These are phyloP conservation scores for Leishmania braziliensis DNA, from an alignment of 208 protist genomes.

Conservation along the genomic window DNA sequence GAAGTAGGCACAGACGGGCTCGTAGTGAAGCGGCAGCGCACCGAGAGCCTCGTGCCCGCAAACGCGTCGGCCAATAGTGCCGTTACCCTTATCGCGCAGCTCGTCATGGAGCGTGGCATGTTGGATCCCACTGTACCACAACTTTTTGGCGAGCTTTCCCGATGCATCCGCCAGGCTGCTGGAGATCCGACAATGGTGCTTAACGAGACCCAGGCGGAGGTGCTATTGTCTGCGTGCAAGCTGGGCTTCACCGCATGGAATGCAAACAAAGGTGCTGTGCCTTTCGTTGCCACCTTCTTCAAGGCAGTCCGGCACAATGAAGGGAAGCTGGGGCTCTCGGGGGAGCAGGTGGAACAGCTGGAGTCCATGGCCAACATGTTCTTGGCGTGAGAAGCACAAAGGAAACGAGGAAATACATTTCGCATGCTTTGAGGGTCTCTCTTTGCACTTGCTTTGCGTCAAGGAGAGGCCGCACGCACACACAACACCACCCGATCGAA, in stretches of 20 bases:
- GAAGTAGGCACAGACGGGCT: slow-evolving; percentile 28
- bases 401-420: background rate
- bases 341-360: slow-evolving; percentile 58
- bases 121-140: slow-evolving; percentile 55
- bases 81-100: slow-evolving; percentile 70
- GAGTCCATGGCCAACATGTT: slow-evolving; percentile 72
- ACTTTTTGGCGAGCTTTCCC: slow-evolving; percentile 66
- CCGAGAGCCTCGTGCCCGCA: slow-evolving; percentile 59
- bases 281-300: slow-evolving; percentile 78
- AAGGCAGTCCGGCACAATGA: slow-evolving; percentile 59
- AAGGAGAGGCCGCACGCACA: background rate
- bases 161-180: slow-evolving; percentile 50
- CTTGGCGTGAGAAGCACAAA: slow-evolving; percentile 20
- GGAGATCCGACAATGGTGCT: slow-evolving; percentile 36
- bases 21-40: slow-evolving; percentile 41
- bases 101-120: slow-evolving; percentile 84
- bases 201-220: slow-evolving; percentile 57
- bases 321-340: slow-evolving; percentile 53
- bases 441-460: background rate
- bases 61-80: slow-evolving; percentile 52
- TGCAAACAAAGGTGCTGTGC: slow-evolving; percentile 45
- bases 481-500: background rate
- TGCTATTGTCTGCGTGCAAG: slow-evolving; percentile 72
- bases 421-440: no score
- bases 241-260: slow-evolving; percentile 84